Base-by-base conservation (phyloP, 2,329 filamentous ascomycete species). In the Paracoccidioides brasiliensis region DNA sequence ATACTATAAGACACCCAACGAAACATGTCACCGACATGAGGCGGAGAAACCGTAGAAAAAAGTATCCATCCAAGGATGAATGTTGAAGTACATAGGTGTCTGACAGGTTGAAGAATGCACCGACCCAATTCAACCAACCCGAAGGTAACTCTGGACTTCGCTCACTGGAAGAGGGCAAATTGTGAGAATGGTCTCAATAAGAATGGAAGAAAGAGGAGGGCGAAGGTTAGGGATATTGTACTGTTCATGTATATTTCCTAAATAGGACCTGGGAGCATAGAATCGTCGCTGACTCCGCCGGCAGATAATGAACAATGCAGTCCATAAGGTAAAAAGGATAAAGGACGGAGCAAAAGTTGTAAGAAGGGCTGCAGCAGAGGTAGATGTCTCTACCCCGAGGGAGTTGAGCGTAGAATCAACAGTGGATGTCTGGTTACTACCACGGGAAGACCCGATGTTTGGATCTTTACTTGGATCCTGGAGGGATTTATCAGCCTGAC, bases 11-110 rank as follows among this genome's bases (percentile, higher is more conserved):
- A 64, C 86, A 88, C 50, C 91, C 93, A 5, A 88, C 83, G 35
- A 96, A 79, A 68, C 85, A 90, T 59, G 91, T 85, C 57, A 86
- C 78, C 59, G 85, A 83, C 45, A 87, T 76, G 46, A 93, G 85
- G 62, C 88, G 85, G 59, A 97, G 74, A 64, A 91, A 95, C 28
- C 91, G 88, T 30, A 97, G 77, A 70, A 94, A 95, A 46, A 97
- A 83, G 71, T 90, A 97, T 30, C 87, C 87, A 68, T 97, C 91
- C 53, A 97, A 80, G 0, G 90, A 94, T 61, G 90, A 88, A 72
- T 94, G 88, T 64, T 93, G 87, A 6, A 97, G 81, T n/a, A 90
- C 82, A 66, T 88, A 86, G 28, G 82, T 81, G 68, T 97, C 90
- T 5, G 79, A 75, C 8, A 82, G 75, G 45, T 73, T 72, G 54